Evolutionary conservation across 1,284 basidiomycete genomes (phyloP), one percentile per base, ranked within the genome.

Genomic region (Sanguinoderma infundibulare): DNA sequence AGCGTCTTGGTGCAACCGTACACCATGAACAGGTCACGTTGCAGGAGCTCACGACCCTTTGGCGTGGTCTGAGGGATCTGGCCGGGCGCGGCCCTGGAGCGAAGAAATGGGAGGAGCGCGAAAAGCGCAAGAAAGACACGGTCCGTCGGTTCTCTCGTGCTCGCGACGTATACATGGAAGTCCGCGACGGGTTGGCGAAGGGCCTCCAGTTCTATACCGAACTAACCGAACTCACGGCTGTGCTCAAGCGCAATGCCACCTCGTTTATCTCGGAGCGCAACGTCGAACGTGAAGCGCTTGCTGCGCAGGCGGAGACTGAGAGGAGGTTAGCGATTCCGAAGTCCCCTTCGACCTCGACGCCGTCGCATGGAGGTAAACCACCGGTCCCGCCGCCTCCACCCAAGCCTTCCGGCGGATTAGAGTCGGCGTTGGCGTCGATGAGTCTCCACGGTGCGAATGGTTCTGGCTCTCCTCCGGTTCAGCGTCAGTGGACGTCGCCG

Each of bases 201-300:
- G 97, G 95, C 0, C 77, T 94, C 3, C 87, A 90, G 52, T 99
- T 98, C 76, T 98, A 98, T 74, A 81, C 80, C 5, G 93, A 96
- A 64, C 81, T 98, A n/a, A 84, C 82, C 0, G 86, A 87, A 39
- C 77, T 97, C 32, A 82, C 88, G 2, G 73, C 77, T 0, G 83
- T 81, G 8, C 81, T 98, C 7, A 80, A 82, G 55, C 76, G 81
- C 6, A 89, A 88, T 64, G 85, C 87, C 1, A 84, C 82, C 53
- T 75, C 79, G 0, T 98, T 91, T 69, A 80, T 93, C 3, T 76
- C 80, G 0, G 79, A 82, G 22, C 83, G 96, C 30, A 84, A 81
- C n/a, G 73, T 78, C 0, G 95, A 98, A 73, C 83, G 95, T 15
- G 87, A 91, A 46, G 79, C 80, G 15, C 73, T 97, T 26, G 82